Percentiles rank a stretch among this genome's conserved stretches.
Conservation (phyloP, 2,329 filamentous ascomycete genomes). For the Fusarium sp. region DNA sequence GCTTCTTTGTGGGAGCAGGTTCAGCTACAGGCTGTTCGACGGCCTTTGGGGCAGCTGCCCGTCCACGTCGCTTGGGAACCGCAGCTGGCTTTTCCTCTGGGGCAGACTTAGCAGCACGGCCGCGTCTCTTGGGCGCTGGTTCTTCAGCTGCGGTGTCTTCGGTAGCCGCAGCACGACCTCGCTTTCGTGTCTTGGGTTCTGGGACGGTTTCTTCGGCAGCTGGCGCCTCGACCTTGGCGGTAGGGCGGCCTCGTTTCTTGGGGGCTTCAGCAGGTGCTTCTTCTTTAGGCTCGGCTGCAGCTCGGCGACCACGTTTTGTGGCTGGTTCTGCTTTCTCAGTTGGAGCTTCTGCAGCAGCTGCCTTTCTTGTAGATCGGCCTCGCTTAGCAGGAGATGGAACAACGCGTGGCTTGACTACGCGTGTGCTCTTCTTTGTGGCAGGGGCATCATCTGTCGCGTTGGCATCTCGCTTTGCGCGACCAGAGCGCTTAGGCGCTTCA, state of each 20-base stretch:
- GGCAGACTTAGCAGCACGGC: slow-evolving; percentile 19
- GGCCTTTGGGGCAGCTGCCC: slow-evolving; percentile 14
- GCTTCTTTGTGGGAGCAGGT: slow-evolving; percentile 24
- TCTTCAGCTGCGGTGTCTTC: slow-evolving; percentile 6
- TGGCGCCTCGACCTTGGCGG: slow-evolving; percentile 14
- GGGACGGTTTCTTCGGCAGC: neutral
- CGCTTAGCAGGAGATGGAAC: slow-evolving; percentile 41
- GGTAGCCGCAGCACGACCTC: slow-evolving; percentile 27
- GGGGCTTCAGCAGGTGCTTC: slow-evolving; percentile 5
- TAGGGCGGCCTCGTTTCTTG: slow-evolving; percentile 42
- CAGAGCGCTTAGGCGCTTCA: slow-evolving; percentile 8
- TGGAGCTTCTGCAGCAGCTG: slow-evolving; percentile 12
- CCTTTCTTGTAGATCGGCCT: slow-evolving; percentile 31
- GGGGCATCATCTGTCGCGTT: neutral
- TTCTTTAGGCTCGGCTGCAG: slow-evolving; percentile 19
- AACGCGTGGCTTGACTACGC: slow-evolving; percentile 20
- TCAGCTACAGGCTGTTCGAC: slow-evolving; percentile 9
- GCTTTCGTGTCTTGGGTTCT: slow-evolving; percentile 33
- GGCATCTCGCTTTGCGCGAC: neutral
- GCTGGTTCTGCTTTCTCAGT: slow-evolving; percentile 6
- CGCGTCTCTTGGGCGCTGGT: slow-evolving; percentile 28
- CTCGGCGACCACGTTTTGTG: slow-evolving; percentile 23
- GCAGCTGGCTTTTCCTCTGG: slow-evolving; percentile 8
- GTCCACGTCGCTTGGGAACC: slow-evolving; percentile 19
- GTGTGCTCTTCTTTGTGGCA: slow-evolving; percentile 19